These are phyloP conservation scores for Zymoseptoria tritici DNA, from an alignment of 2,329 filamentous ascomycete genomes.

Conservation along the genomic window DNA sequence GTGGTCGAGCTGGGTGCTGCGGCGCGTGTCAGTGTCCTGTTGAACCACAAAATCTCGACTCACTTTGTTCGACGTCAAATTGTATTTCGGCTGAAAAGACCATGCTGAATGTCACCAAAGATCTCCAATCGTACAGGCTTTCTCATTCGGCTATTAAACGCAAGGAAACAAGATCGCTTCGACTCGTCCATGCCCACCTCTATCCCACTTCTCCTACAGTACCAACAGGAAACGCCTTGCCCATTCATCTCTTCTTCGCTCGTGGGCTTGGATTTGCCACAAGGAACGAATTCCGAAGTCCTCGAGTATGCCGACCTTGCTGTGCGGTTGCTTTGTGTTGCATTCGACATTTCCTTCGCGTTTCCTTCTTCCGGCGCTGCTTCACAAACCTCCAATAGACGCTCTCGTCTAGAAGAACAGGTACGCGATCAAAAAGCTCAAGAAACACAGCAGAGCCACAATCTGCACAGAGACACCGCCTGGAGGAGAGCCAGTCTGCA, in stretches of 20 bases:
- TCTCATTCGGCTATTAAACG: not conserved
- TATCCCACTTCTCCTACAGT: not conserved
- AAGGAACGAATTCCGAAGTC: too few relatives aligned
- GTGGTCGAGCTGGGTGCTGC: too few relatives aligned
- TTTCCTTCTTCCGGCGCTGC: not conserved
- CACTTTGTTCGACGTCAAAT: too few relatives aligned
- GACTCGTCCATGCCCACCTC: not conserved
- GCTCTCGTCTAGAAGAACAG: conserved; percentile 70
- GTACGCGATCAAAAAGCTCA: conserved; percentile 91
- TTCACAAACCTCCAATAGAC: not conserved
- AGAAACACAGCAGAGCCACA: conserved; percentile 72
- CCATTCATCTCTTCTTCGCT: not conserved
- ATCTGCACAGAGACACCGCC: conserved; percentile 82
- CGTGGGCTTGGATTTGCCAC: too few relatives aligned
- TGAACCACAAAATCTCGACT: too few relatives aligned
- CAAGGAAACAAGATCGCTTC: not conserved
- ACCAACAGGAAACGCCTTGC: not conserved
- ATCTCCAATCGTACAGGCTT: not conserved
- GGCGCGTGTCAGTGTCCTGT: too few relatives aligned
- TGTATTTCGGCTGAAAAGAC: not conserved
- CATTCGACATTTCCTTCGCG: not conserved
- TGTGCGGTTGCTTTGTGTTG: not conserved
- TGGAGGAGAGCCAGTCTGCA: conserved; percentile 21
- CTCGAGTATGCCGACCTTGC: not conserved
- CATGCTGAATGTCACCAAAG: not conserved